Conservation (phyloP, 2,329 filamentous ascomycete species). For the Trichoderma semiorbis region DNA sequence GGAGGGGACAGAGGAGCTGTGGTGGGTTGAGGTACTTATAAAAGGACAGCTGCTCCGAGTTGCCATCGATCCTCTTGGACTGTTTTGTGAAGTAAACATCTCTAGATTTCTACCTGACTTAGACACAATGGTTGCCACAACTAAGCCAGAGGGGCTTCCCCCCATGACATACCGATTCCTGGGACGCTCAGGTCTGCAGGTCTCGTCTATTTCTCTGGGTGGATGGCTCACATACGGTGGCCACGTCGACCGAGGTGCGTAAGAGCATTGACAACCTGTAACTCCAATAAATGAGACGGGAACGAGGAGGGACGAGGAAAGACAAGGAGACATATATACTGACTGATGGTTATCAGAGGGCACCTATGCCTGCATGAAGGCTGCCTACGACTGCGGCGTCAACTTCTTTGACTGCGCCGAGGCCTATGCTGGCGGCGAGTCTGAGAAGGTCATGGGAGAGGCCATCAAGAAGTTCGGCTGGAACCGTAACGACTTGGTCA, state of each 20-base stretch:
- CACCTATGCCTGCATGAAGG: slow-evolving; percentile 58
- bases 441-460: slow-evolving; percentile 60
- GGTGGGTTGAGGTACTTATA: not conserved
- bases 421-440: slow-evolving; percentile 55
- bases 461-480: slow-evolving; percentile 58
- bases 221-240: slow-evolving; percentile 74
- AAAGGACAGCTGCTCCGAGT: not conserved
- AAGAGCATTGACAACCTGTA: not conserved
- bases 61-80: not conserved
- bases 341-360: slow-evolving; percentile 6
- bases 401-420: slow-evolving; percentile 64
- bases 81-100: not conserved
- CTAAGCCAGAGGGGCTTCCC: slow-evolving; percentile 41
- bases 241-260: slow-evolving; percentile 62
- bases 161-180: slow-evolving; percentile 70
- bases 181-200: slow-evolving; percentile 68
- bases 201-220: slow-evolving; percentile 69
- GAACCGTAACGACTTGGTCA: slow-evolving; percentile 59
- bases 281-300: not conserved
- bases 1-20: not conserved
- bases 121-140: slow-evolving; percentile 28
- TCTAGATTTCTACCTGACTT: not conserved
- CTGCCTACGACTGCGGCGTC: slow-evolving; percentile 56
- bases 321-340: not conserved
- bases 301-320: not conserved